Percentiles rank a stretch among this genome's conserved stretches.
phyloP scores from a whole-genome alignment of 305 asterid genomes.

The Striga hermonthica region DNA sequence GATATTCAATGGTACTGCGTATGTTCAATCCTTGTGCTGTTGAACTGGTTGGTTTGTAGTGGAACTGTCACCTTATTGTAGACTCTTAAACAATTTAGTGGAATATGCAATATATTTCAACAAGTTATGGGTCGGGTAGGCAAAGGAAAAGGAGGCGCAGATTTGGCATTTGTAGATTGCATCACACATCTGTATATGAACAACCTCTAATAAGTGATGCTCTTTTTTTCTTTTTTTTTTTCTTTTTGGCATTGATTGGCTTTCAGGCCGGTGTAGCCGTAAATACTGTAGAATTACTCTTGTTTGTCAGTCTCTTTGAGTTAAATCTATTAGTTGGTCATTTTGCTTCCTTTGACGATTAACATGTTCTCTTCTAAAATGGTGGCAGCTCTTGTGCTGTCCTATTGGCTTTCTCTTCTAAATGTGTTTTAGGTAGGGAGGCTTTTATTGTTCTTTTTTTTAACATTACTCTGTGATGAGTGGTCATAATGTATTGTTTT shows the following conservation, averaged over 20 bases:
- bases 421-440: too few relatives aligned
- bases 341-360: background rate
- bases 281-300: too few relatives aligned
- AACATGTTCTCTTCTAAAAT: too few relatives aligned
- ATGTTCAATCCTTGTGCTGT: too few relatives aligned
- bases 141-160: background rate
- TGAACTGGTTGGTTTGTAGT: background rate
- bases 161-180: slow-evolving; percentile 3
- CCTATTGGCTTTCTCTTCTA: too few relatives aligned
- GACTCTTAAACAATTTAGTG: background rate
- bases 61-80: slow-evolving; percentile 8
- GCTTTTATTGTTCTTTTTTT: too few relatives aligned
- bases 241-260: background rate
- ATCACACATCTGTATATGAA: background rate
- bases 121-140: background rate
- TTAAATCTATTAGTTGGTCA: background rate
- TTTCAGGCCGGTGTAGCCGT: too few relatives aligned
- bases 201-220: background rate
- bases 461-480: too few relatives aligned
- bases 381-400: too few relatives aligned
- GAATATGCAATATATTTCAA: background rate
- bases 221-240: too few relatives aligned
- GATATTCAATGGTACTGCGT: too few relatives aligned
- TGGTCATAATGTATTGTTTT: background rate
- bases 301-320: too few relatives aligned